These are phyloP conservation scores for Artomyces pyxidatus DNA, from an alignment of 768 basidiomycete species.

Conservation along the genomic window DNA sequence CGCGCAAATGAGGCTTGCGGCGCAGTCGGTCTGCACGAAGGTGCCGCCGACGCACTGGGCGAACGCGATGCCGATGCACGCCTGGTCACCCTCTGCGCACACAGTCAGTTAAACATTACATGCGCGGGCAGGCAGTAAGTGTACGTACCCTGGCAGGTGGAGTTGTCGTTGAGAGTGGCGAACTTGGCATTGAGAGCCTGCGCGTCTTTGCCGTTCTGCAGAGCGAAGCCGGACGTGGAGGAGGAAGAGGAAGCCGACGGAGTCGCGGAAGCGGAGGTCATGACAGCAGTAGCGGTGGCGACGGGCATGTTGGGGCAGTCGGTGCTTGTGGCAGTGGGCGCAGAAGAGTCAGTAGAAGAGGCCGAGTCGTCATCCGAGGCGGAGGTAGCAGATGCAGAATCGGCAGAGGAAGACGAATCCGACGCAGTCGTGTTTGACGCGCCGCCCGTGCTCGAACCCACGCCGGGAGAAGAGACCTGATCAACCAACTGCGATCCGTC, in stretches of 20 bases:
- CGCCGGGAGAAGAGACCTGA: conserved; percentile 29
- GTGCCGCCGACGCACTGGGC: conserved; percentile 32
- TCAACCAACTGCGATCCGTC: conserved; percentile 38
- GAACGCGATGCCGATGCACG: conserved; percentile 30
- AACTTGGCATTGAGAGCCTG: conserved; percentile 30
- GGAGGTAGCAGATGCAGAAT: neutral
- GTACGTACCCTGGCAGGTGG: conserved; percentile 25
- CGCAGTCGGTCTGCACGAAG: conserved; percentile 27
- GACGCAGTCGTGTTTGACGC: neutral
- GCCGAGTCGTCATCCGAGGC: conserved; percentile 6
- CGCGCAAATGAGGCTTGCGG: conserved; percentile 24
- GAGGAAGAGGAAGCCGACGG: neutral
- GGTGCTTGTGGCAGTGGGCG: conserved; percentile 1
- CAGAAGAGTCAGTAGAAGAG: neutral
- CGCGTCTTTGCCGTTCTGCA: conserved; percentile 29
- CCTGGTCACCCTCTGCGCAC: conserved; percentile 23
- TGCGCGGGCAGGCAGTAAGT: too few relatives aligned
- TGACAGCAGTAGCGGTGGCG: neutral
- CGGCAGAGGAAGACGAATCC: neutral
- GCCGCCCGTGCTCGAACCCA: conserved; percentile 1
- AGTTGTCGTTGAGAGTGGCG: conserved; percentile 19
- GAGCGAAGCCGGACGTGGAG: conserved; percentile 10
- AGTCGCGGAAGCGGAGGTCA: neutral
- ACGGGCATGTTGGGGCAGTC: neutral
- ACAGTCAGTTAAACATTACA: neutral